Evolutionary conservation across 345 rosid species (phyloP).

Genomic region (Salix exigua): DNA sequence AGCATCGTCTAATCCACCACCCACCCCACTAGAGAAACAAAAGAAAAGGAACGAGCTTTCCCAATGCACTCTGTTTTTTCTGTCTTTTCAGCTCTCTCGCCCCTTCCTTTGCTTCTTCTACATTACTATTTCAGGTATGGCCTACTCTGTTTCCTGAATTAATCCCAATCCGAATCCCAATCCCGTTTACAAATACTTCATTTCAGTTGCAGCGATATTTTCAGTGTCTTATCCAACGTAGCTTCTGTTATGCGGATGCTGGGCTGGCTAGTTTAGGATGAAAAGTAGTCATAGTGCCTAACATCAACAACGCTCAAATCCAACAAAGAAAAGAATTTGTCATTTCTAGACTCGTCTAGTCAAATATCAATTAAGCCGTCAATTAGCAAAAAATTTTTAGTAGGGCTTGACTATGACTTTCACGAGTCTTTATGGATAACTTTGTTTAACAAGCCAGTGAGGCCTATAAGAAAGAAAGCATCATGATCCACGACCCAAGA

Average conservation of each 20-base stretch:
- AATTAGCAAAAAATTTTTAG: background rate
- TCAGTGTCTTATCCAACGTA: too few relatives aligned
- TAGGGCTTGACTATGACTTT: background rate
- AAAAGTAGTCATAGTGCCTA: too few relatives aligned
- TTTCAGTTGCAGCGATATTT: too few relatives aligned
- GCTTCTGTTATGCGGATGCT: too few relatives aligned
- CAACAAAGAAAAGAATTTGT: too few relatives aligned
- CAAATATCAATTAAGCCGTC: background rate
- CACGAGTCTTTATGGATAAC: background rate
- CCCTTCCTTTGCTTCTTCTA: background rate
- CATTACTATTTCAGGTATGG: background rate
- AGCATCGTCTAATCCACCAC: background rate
- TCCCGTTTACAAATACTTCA: too few relatives aligned
- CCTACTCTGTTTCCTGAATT: too few relatives aligned
- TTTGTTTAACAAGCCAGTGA: background rate
- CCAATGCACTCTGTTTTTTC: background rate
- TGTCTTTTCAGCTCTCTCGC: background rate
- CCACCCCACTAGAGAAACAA: background rate
- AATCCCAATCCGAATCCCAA: too few relatives aligned
- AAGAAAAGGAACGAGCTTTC: background rate
- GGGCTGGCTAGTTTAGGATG: too few relatives aligned
- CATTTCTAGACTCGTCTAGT: too few relatives aligned
- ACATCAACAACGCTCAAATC: too few relatives aligned
- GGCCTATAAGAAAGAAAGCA: slow-evolving; percentile 3
- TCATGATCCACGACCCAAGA: background rate